These are phyloP conservation scores for Diaporthe sp. DNA, from an alignment of 2,329 filamentous ascomycete genomes.

Conservation along the genomic window DNA sequence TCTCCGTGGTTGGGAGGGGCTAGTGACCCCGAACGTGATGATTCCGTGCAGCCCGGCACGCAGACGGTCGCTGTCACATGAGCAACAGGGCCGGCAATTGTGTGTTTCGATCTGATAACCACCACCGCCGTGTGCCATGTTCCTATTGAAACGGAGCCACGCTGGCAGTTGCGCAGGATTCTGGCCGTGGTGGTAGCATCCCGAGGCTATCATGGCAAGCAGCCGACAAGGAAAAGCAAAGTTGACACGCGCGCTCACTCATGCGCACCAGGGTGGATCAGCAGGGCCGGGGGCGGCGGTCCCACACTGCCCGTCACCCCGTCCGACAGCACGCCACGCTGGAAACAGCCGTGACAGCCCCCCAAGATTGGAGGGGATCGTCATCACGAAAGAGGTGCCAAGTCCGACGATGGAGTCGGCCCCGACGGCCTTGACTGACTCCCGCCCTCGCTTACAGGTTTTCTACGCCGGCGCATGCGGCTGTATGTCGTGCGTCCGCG, in stretches of 20 bases:
- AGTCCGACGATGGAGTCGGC: neutral
- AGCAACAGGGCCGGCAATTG: conserved; percentile 3
- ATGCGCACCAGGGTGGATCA: neutral
- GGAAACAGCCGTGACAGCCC: conserved; percentile 7
- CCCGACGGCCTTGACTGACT: neutral
- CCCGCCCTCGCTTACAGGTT: conserved; percentile 2
- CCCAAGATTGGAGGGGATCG: conserved; percentile 15
- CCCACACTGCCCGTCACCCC: neutral
- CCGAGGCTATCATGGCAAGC: neutral
- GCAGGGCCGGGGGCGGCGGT: neutral
- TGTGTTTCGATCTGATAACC: neutral
- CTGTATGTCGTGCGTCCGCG: conserved; percentile 14
- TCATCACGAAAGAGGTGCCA: conserved; percentile 12
- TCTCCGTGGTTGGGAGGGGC: neutral
- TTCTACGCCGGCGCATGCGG: neutral
- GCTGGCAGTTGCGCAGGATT: neutral
- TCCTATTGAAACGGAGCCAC: too few species aligned
- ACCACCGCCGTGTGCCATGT: neutral
- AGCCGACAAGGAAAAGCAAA: conserved; percentile 13
- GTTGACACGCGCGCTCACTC: neutral
- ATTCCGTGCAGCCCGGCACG: neutral
- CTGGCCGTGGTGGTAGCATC: neutral
- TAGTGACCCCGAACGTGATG: neutral
- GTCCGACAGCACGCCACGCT: conserved; percentile 9
- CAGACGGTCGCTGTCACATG: conserved; percentile 6